Evolutionary conservation across 164 flowering plant genomes (phyloP).

Genomic region (Piper longum): DNA sequence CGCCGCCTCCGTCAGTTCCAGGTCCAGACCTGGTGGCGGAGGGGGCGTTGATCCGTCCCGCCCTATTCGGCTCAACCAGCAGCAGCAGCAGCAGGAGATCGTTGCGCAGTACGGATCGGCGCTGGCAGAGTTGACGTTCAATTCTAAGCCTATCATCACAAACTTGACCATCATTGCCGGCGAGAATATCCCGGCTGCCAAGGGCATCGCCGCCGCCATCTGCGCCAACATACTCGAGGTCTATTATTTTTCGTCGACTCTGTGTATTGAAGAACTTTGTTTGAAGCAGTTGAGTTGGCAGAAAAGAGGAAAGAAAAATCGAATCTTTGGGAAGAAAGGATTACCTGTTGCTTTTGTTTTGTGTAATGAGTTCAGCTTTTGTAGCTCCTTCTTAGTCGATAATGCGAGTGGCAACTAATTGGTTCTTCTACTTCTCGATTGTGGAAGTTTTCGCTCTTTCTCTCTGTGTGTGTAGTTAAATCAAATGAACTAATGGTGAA

Average conservation of each 20-base stretch:
- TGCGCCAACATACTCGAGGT: conserved; percentile 87
- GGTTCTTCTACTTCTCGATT: not conserved
- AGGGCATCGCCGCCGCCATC: conserved; percentile 58
- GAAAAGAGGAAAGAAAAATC: not conserved
- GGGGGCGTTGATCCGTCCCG: conserved; percentile 17
- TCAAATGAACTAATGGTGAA: no score
- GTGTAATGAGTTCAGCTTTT: not conserved
- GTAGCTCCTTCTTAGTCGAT: not conserved
- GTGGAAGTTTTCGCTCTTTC: not conserved
- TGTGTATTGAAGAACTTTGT: not conserved
- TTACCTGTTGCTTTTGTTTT: not conserved
- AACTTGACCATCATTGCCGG: conserved; percentile 95
- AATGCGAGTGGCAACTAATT: not conserved
- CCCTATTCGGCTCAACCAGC: conserved; percentile 6
- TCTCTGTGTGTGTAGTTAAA: not conserved
- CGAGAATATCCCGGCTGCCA: conserved; percentile 73
- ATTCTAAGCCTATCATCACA: conserved; percentile 92
- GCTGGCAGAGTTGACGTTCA: conserved; percentile 77
- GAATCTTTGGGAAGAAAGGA: not conserved
- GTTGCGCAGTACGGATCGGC: conserved; percentile 79
- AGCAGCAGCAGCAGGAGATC: conserved; percentile 34
- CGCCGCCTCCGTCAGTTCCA: conserved; percentile 1
- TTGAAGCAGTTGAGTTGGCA: not conserved
- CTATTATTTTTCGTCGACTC: conserved; percentile 13
- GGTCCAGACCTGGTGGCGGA: conserved; percentile 17